These are phyloP conservation scores for Onygenales sp. DNA, from an alignment of 2,329 filamentous ascomycete genomes.

Conservation along the genomic window DNA sequence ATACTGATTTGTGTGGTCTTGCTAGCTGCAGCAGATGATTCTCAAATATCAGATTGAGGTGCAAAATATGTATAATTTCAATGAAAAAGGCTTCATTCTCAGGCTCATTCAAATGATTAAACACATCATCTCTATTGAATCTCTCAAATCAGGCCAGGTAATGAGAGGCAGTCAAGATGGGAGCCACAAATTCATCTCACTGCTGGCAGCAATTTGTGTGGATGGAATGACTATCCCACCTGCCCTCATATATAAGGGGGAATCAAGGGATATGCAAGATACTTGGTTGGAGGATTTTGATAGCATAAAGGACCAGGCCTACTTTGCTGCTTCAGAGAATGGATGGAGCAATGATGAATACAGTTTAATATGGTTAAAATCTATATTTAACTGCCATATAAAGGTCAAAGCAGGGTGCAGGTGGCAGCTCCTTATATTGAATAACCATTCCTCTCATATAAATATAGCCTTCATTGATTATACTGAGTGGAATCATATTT, in stretches of 20 bases:
- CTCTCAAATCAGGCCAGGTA: background rate
- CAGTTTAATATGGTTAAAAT: too few species aligned
- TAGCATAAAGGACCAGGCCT: too few species aligned
- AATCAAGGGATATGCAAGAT: too few species aligned
- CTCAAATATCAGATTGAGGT: conserved; percentile 4
- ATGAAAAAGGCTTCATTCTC: conserved; percentile 5
- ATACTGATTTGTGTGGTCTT: too few species aligned
- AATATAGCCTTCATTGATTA: background rate
- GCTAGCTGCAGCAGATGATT: conserved; percentile 1
- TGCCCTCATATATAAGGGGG: too few species aligned
- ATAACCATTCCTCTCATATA: too few species aligned
- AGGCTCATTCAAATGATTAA: background rate
- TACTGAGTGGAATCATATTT: conserved; percentile 3
- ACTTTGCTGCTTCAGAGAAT: too few species aligned
- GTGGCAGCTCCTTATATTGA: too few species aligned
- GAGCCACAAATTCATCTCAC: conserved; percentile 1
- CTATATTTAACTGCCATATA: too few species aligned
- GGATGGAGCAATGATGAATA: too few species aligned
- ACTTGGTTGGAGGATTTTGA: too few species aligned
- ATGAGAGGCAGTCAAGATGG: background rate
- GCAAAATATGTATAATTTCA: background rate
- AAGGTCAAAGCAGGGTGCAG: too few species aligned
- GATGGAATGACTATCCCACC: background rate
- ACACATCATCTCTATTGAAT: conserved; percentile 1
- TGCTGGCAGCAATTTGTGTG: background rate